These are phyloP conservation scores for Colletotrichum navitas DNA, from an alignment of 2,329 filamentous ascomycete genomes.

Conservation along the genomic window DNA sequence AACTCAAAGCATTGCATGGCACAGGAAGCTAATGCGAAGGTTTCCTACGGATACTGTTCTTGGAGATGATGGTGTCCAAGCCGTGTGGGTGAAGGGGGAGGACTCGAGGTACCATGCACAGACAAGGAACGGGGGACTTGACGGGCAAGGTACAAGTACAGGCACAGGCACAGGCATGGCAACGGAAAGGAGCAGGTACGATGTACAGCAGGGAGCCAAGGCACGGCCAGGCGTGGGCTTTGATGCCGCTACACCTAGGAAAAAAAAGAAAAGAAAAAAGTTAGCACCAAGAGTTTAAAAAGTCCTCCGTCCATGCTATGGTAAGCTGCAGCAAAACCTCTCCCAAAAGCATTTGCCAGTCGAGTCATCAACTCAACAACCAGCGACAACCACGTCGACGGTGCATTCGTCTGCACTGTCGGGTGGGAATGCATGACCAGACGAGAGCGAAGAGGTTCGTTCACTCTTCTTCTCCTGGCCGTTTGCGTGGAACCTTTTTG, in stretches of 20 bases:
- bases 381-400: conserved; percentile 9
- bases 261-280: background rate
- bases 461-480: conserved; percentile 1
- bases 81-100: conserved; percentile 1
- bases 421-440: conserved; percentile 5
- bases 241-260: background rate
- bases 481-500: conserved; percentile 3
- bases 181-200: conserved; percentile 15
- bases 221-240: background rate
- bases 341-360: background rate
- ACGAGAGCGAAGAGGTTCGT: background rate
- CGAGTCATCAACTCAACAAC: background rate
- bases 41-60: background rate
- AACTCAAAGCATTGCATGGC: conserved; percentile 23
- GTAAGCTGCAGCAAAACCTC: background rate
- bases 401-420: conserved; percentile 11
- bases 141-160: conserved; percentile 32
- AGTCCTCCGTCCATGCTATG: too few species aligned
- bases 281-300: background rate
- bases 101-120: conserved; percentile 28
- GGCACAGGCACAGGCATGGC: background rate
- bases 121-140: conserved; percentile 22
- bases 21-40: conserved; percentile 6
- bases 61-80: conserved; percentile 13
- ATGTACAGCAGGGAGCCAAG: conserved; percentile 6